Evolutionary conservation across 176 grass and related monocot species (phyloP), one percentile per base, ranked within the genome.

Genomic region (Chloris gayana): DNA sequence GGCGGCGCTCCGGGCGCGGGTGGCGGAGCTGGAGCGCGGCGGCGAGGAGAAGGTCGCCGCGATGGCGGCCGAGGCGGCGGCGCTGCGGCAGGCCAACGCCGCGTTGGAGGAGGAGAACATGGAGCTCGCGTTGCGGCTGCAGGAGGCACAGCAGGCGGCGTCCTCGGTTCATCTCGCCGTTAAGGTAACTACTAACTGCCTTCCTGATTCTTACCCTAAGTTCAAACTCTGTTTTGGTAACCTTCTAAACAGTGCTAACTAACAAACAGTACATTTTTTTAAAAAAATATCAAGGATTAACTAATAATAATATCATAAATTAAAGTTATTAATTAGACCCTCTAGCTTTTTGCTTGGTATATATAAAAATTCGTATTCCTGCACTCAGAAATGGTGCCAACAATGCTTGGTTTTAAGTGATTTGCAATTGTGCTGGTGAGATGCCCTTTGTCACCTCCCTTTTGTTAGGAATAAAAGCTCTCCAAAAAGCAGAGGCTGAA

Each of bases 41-140:
- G 69, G 47, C 17, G 86, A 79, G 67, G 72, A 80, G 73, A 88
- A 39, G 81, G 21, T 67, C n/a, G 38, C 13, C 41, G 78, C 59
- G 32, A 60, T 93, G 82, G 90, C 69, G 64, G 86, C 59, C 8
- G 92, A 98, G 69, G 69, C 78, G 42, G 77, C 83, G 4, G 64
- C 82, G 35, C 93, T 98, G 38, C 75, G 82, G 76, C 82, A 64
- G 72, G 59, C 74, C 22, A 99, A 93, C 66, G 80, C 82, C 29
- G 84, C 54, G 42, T 79, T 95, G 69, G 84, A 89, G 83, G 82
- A 88, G 75, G 88, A 89, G 64, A 99, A 91, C 22, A 31, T 78
- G 51, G 90, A 91, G 60, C 88, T 99, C 39, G 85, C 84, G 5
- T 84, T 76, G 27, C 72, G 70, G 60, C 14, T 95, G 42, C 90